A percentile compares a stretch with the other conserved stretches of the same genome.
These are phyloP conservation scores for Rhamnella rubrinervis DNA, from an alignment of 331 rosid genomes.

Conservation along the genomic window DNA sequence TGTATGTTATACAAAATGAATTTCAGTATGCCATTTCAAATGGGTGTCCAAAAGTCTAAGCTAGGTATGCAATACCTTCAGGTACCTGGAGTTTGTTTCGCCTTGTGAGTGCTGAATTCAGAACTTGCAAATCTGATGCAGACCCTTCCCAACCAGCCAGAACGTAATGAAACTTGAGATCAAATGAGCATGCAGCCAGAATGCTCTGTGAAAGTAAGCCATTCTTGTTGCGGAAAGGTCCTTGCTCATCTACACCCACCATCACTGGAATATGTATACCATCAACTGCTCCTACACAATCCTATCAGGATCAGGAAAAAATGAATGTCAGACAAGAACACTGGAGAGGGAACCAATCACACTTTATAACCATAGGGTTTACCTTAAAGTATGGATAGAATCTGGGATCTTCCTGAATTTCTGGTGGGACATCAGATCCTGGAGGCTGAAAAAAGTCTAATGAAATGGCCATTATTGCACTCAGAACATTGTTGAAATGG, in stretches of 20 bases:
- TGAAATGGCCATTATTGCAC: constrained; percentile 47
- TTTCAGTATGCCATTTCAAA: background rate
- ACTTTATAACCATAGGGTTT: background rate
- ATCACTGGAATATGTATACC: constrained; percentile 51
- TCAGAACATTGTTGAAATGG: constrained; percentile 49
- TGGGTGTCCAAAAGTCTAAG: constrained; percentile 3
- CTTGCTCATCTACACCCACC: constrained; percentile 61
- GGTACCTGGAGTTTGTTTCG: constrained; percentile 69
- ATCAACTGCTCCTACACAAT: constrained; percentile 51
- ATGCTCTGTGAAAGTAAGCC: constrained; percentile 54
- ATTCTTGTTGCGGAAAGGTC: constrained; percentile 55
- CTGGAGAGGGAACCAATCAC: background rate
- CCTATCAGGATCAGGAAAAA: constrained; percentile 21
- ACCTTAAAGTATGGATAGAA: constrained; percentile 58
- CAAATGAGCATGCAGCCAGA: constrained; percentile 52
- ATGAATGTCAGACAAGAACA: background rate
- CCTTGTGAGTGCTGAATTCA: constrained; percentile 76
- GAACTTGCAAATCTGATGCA: constrained; percentile 76
- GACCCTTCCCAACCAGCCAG: constrained; percentile 99
- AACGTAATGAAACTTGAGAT: constrained; percentile 69
- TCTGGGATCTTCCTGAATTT: constrained; percentile 49
- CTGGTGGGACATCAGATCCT: constrained; percentile 30
- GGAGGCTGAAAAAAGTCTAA: constrained; percentile 51
- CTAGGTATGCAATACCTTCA: constrained; percentile 46
- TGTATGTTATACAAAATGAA: background rate